A percentile compares a stretch with the other conserved stretches of the same genome.
Evolutionary conservation across 1,139 yeast genomes (phyloP).

Genomic region (Geotrichum fermentans): DNA sequence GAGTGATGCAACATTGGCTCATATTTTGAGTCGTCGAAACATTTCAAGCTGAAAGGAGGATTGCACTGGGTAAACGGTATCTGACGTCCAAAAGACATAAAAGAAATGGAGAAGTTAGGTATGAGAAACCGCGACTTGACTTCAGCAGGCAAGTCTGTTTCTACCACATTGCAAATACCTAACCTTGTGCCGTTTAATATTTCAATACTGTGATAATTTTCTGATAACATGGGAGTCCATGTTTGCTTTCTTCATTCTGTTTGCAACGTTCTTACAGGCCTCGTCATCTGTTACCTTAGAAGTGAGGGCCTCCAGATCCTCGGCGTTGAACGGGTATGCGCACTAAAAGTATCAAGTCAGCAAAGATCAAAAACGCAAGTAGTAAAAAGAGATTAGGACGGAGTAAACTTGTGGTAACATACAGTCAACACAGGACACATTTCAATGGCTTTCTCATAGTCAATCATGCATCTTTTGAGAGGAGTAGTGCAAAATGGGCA

Average conservation of each 20-base stretch:
- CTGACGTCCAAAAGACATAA: no score
- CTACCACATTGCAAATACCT: no score
- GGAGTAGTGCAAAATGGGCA: slow-evolving; percentile 35
- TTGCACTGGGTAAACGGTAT: no score
- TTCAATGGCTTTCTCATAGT: slow-evolving; percentile 36
- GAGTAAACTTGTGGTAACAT: slow-evolving; percentile 11
- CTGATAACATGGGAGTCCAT: slow-evolving; percentile 16
- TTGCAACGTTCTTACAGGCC: slow-evolving; percentile 24
- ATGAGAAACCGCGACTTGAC: no score
- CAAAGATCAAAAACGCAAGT: background rate
- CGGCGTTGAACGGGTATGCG: slow-evolving; percentile 37
- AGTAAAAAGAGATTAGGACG: background rate
- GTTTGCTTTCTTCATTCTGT: slow-evolving; percentile 24
- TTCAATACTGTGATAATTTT: slow-evolving; percentile 4
- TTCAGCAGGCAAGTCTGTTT: no score
- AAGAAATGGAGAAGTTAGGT: no score
- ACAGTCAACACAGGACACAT: slow-evolving; percentile 33
- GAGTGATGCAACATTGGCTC: no score
- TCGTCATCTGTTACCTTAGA: slow-evolving; percentile 22
- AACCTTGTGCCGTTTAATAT: no score
- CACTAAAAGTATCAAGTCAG: slow-evolving; percentile 24
- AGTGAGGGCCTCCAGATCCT: slow-evolving; percentile 16
- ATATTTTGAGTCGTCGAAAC: no score
- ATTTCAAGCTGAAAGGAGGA: background rate
- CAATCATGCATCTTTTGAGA: slow-evolving; percentile 36